These are phyloP conservation scores for Aspergillus nidulans DNA, from an alignment of 495 filamentous ascomycete genomes.

Conservation along the genomic window DNA sequence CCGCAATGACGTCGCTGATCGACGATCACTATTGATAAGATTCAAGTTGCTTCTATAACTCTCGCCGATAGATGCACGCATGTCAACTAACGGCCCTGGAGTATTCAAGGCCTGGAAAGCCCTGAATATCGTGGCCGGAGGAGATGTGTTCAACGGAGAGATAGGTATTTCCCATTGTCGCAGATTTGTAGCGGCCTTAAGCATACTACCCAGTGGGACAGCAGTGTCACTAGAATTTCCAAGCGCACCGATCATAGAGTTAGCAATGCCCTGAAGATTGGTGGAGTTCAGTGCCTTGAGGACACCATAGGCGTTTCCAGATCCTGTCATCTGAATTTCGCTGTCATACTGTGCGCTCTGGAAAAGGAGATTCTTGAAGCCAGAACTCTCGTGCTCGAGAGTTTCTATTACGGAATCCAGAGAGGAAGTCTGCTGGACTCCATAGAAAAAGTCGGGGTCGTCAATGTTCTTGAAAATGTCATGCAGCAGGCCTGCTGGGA, in stretches of 20 bases:
- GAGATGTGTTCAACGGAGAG: conserved; percentile 54
- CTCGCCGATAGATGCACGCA: conserved; percentile 52
- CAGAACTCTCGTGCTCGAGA: conserved; percentile 88
- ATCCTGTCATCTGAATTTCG: conserved; percentile 58
- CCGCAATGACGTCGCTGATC: conserved; percentile 57
- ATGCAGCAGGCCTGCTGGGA: conserved; percentile 65
- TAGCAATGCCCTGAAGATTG: conserved; percentile 45
- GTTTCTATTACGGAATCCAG: conserved; percentile 71
- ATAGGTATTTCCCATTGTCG: conserved; percentile 91
- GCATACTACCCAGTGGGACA: conserved; percentile 60
- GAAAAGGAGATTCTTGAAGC: conserved; percentile 83
- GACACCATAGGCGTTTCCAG: conserved; percentile 39
- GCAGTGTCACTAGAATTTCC: conserved; percentile 25
- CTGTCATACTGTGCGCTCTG: conserved; percentile 90
- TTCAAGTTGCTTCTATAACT: conserved; percentile 62
- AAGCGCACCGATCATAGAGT: conserved; percentile 36
- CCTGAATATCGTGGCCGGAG: conserved; percentile 68
- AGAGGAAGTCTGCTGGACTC: conserved; percentile 74
- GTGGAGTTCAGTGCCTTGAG: conserved; percentile 43
- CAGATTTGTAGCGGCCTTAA: conserved; percentile 77
- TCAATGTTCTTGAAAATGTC: conserved; percentile 85
- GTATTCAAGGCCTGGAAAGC: conserved; percentile 76
- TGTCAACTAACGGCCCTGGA: conserved; percentile 48
- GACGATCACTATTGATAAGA: conserved; percentile 48
- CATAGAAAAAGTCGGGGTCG: conserved; percentile 94